phyloP scores from a whole-genome alignment of 495 filamentous ascomycete species.

The Aspergillus leporis region DNA sequence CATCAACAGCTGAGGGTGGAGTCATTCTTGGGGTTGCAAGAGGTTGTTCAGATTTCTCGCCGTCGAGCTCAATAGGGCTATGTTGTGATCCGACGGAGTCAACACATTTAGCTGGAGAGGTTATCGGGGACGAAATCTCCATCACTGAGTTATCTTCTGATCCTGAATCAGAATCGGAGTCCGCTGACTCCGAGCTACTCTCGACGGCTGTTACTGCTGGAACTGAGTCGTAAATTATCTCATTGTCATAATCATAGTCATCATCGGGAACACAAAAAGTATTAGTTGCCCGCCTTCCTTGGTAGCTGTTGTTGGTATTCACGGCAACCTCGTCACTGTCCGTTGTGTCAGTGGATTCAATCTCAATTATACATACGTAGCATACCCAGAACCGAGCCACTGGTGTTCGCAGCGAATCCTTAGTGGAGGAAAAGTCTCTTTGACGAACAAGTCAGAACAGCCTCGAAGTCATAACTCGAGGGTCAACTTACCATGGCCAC shows the following conservation, averaged over 20 bases:
- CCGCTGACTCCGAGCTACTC: slow-evolving; percentile 11
- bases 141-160: slow-evolving; percentile 23
- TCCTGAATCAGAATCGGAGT: slow-evolving; percentile 20
- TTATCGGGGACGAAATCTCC: slow-evolving; percentile 23
- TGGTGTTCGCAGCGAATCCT: slow-evolving; percentile 35
- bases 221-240: background rate
- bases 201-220: slow-evolving; percentile 3
- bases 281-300: slow-evolving; percentile 29
- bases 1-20: slow-evolving; percentile 15
- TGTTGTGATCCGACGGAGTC: slow-evolving; percentile 12
- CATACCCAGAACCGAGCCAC: slow-evolving; percentile 29
- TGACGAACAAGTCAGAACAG: slow-evolving; percentile 7
- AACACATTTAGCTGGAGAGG: slow-evolving; percentile 17
- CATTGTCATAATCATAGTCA: slow-evolving; percentile 32
- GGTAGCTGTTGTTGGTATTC: background rate
- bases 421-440: slow-evolving; percentile 44
- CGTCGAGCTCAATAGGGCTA: slow-evolving; percentile 18
- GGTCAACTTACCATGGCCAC: slow-evolving; percentile 43
- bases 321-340: slow-evolving; percentile 12
- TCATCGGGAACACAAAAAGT: slow-evolving; percentile 51
- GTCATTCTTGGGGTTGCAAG: slow-evolving; percentile 27
- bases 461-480: too few relatives aligned
- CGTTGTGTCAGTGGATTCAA: slow-evolving; percentile 13
- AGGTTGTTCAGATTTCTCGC: slow-evolving; percentile 18
- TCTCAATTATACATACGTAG: background rate